These are phyloP conservation scores for Tagetes patula DNA, from an alignment of 129 eudicot genomes.

Conservation along the genomic window DNA sequence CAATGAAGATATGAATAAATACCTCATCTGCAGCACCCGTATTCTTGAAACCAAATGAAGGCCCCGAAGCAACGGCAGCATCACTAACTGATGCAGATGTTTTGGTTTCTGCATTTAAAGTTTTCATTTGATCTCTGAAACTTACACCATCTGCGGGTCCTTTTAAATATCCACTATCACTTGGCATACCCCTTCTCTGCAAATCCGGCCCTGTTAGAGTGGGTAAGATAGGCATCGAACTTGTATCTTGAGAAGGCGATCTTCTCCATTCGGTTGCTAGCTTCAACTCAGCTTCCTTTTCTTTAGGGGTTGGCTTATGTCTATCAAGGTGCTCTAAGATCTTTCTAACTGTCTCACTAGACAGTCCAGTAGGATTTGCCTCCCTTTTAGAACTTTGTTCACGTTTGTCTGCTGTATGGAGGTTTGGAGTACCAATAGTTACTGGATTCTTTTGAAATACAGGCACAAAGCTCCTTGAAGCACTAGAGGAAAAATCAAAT, in stretches of 20 bases:
- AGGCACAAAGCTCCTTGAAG: slow-evolving; percentile 48
- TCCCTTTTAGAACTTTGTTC: slow-evolving; percentile 37
- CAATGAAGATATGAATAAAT: slow-evolving; percentile 27
- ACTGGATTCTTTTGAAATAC: slow-evolving; percentile 41
- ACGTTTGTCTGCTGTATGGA: slow-evolving; percentile 32
- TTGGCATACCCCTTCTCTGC: not conserved
- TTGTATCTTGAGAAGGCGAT: slow-evolving; percentile 40
- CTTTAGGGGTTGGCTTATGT: slow-evolving; percentile 74
- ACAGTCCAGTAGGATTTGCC: slow-evolving; percentile 32
- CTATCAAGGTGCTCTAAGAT: slow-evolving; percentile 76
- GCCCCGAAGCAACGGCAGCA: slow-evolving; percentile 23
- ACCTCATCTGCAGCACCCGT: slow-evolving; percentile 51
- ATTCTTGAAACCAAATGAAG: slow-evolving; percentile 38
- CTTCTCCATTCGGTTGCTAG: slow-evolving; percentile 62
- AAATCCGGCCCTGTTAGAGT: not conserved
- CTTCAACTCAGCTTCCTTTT: slow-evolving; percentile 72
- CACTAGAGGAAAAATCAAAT: slow-evolving; percentile 36
- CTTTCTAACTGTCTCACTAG: slow-evolving; percentile 57
- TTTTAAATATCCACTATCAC: slow-evolving; percentile 23
- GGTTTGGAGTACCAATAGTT: slow-evolving; percentile 38
- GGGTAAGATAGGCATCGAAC: not conserved
- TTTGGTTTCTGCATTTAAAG: slow-evolving; percentile 24
- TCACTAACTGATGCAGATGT: slow-evolving; percentile 27
- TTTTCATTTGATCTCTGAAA: slow-evolving; percentile 24
- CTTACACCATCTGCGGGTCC: slow-evolving; percentile 30